A percentile compares a stretch with the other conserved stretches of the same genome.
phyloP scores from a whole-genome alignment of 2,329 filamentous ascomycete genomes.

The Diaporthe citriasiana region DNA sequence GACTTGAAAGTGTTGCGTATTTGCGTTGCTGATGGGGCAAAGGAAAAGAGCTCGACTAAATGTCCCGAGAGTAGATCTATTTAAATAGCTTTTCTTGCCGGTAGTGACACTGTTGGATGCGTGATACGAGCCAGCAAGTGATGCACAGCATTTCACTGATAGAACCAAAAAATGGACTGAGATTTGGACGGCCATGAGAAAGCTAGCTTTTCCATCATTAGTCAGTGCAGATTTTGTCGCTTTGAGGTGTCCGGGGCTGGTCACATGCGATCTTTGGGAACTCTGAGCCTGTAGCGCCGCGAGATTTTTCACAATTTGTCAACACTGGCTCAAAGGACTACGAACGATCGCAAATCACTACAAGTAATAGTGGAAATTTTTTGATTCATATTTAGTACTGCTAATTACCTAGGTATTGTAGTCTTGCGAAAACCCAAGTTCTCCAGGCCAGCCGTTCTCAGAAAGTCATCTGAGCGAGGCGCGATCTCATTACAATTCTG shows the following conservation, averaged over 20 bases:
- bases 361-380: not conserved
- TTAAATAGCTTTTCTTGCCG: not conserved
- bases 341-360: not conserved
- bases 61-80: not conserved
- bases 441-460: not conserved
- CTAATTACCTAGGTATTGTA: not conserved
- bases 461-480: too few relatives aligned
- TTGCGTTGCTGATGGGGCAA: not conserved
- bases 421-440: not conserved
- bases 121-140: not conserved
- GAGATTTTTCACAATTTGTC: too few relatives aligned
- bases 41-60: not conserved
- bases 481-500: conserved; percentile 37
- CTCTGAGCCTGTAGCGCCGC: too few relatives aligned
- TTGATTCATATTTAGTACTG: not conserved
- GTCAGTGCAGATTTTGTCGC: not conserved
- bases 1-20: not conserved
- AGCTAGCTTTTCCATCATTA: not conserved
- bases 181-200: too few relatives aligned
- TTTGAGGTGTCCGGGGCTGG: not conserved
- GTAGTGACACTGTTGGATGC: not conserved
- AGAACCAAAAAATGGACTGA: not conserved
- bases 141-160: not conserved
- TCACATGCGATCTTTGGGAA: not conserved
- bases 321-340: not conserved